Evolutionary conservation across 139 green algal species (phyloP), one percentile per base, ranked within the genome.

Genomic region (Nannochloris sp.): DNA sequence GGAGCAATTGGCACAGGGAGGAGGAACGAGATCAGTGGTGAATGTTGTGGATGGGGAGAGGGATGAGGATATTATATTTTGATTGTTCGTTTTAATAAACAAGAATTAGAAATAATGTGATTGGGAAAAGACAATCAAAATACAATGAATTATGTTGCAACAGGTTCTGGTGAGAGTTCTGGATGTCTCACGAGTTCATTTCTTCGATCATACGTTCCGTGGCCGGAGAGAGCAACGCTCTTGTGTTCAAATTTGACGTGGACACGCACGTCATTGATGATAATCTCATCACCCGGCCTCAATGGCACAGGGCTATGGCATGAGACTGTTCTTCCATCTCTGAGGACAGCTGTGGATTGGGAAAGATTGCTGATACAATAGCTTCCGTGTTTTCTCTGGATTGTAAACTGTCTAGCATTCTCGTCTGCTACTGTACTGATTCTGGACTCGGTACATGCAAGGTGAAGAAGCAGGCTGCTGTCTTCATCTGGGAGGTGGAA

Each of bases 181-280:
- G 46, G 46, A 12, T 53, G 46, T 10, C n/a, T 21, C 9, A 53
- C 46, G n/a, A 25, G 16, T 19, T 25, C 46, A 53, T 53, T 19
- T 19, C n/a, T 53, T 53, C 46, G 16, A 15, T 19, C 36, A 44
- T 72, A 72, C 5, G 12, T 44, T 27, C 65, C 56, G 53, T 66
- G 65, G n/a, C 19, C 55, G 15, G 36, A 40, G n/a, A 25, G 55
- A 14, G n/a, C 18, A 15, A 72, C n/a, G 12, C 36, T 59, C 12
- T 27, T 46, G n/a, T 87, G 82, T 77, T 82, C 71, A 78, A 87
- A 65, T 73, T 86, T 86, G 19, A 88, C 68, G 36, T 62, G 75
- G 75, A 75, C 85, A 6, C 71, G 48, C 58, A 74, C 59, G 29
- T 21, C 10, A 51, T 64, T 49, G 18, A 90, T 88, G 48, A 75